Base-by-base conservation (phyloP, 2,329 filamentous ascomycete genomes). In the Penicillium occitanis region DNA sequence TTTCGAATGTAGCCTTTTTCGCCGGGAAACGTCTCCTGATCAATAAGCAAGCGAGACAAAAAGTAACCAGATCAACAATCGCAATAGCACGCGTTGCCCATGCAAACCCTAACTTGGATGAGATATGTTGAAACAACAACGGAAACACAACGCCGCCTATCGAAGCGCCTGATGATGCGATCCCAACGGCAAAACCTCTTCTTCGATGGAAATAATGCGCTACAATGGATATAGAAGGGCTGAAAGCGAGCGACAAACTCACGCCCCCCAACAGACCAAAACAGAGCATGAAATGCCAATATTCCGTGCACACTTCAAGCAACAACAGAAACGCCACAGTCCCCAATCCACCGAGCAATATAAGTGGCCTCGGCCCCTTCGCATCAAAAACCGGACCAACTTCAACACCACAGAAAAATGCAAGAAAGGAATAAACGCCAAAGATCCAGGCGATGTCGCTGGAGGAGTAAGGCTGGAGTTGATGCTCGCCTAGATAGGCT, bases 361-460 rank as follows among this genome's bases (percentile, higher is more conserved):
- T 81, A 28, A 97, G 84, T 79, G 87, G 86, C n/a, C 86, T 83
- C 0, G 93, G 92, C 0, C 93, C 93, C 71, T 92, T 89, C 71
- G 89, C 89, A 78, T 97, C 93, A 73, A 97, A 97, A 30, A 96
- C 80, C 0, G 93, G 93, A 0, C 93, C 93, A 61, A 96, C 88
- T 71, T 95, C 92, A 33, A 97, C 85, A 40, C 93, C 92, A 61
- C 91, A 88, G 74, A 94, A 91, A 78, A 97, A 96, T 65, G 89
- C 86, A 22, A 96, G 80, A 72, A 95, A 96, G 6, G 91, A 87
- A 73, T 93, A 95, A 61, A 96, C 80, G 65, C 90, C 90, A 73
- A 96, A 95, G 68, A 97, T 91, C 93, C 93, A 97, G 14, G 91
- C 91, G 40, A 94, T 87, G 4, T 86, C 87, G 48, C 89, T 88